These are phyloP conservation scores for Xylaria sp. DNA, from an alignment of 2,329 filamentous ascomycete genomes.

Conservation along the genomic window DNA sequence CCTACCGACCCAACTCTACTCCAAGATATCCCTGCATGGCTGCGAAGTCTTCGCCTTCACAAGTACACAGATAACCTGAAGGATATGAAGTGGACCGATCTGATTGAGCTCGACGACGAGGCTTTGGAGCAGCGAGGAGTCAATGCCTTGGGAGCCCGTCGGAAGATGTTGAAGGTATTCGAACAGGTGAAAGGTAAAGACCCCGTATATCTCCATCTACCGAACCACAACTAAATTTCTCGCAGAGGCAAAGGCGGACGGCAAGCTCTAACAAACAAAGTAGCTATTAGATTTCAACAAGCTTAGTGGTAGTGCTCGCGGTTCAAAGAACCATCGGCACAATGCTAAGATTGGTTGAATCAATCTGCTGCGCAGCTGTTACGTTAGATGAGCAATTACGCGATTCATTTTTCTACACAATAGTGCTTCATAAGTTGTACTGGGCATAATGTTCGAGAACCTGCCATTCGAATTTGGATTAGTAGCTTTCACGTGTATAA, in stretches of 20 bases:
- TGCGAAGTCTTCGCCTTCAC: conserved; percentile 91
- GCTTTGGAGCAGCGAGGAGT: conserved; percentile 91
- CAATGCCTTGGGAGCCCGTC: conserved; percentile 89
- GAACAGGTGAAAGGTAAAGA: conserved; percentile 82
- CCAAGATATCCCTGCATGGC: conserved; percentile 95
- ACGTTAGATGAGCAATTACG: not conserved
- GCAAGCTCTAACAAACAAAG: conserved; percentile 61
- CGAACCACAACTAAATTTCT: conserved; percentile 37
- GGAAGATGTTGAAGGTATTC: conserved; percentile 99
- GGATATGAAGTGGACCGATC: conserved; percentile 93
- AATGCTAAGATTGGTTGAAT: not conserved
- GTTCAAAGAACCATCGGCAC: not conserved
- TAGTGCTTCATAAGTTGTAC: no score
- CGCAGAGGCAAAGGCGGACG: conserved; percentile 73
- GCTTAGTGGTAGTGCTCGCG: not conserved
- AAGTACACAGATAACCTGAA: conserved; percentile 99
- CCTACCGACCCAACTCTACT: conserved; percentile 89
- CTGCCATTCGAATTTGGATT: no score
- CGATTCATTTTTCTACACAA: no score
- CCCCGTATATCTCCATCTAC: not conserved
- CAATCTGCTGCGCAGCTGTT: not conserved
- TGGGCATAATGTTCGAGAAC: no score
- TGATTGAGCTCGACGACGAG: conserved; percentile 90
- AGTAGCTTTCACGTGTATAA: no score
- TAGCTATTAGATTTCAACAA: not conserved